Evolutionary conservation across 1,139 yeast genomes (phyloP), one percentile per base, ranked within the genome.

Genomic region (Candida sp.): DNA sequence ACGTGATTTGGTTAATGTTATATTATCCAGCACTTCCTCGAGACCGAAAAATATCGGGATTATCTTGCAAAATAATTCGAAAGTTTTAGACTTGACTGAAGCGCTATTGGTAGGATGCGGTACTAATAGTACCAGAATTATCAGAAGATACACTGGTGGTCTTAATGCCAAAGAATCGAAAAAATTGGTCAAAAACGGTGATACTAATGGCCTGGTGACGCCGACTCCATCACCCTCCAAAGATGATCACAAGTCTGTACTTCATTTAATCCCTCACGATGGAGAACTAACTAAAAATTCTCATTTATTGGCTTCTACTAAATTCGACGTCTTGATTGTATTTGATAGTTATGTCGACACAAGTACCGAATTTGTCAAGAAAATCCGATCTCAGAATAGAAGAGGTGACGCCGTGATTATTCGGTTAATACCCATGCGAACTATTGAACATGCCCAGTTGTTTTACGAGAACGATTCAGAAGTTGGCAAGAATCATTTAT

Each of bases 381-480:
- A 41, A n/a, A 41, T 72, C 11, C 53, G 73, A 39, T 41, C 46
- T 11, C 77, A 72, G 49, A 66, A 70, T 46, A 52, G 70, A 33
- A 45, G 55, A 5, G 54, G 53, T 6, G 59, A 57, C 4, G 74
- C 84, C 0, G 87, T 95, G 2, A 67, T 87, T 4, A 62, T 93
- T 22, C 69, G 93, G 33, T 66, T 91, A 23, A 79, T 88, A 2
- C 87, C 96, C 1, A 78, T 84, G 49, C 82, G 87, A 56, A 84
- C 96, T 2, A 82, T 89, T 29, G 97, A 91, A 54, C 98, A 91
- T 56, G 80, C 84, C 49, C 79, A 61, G 51, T 53, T 64, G 33
- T 65, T 54, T 45, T 68, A 72, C 30, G 53, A 56, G 3, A 45
- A 42, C 11, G 57, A 56, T 27, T 56, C 55, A 29, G 29, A 25